Percentiles rank a stretch among this genome's conserved stretches.
Conservation (phyloP, 495 filamentous ascomycete species). For the Polyplosphaeria fusca region DNA sequence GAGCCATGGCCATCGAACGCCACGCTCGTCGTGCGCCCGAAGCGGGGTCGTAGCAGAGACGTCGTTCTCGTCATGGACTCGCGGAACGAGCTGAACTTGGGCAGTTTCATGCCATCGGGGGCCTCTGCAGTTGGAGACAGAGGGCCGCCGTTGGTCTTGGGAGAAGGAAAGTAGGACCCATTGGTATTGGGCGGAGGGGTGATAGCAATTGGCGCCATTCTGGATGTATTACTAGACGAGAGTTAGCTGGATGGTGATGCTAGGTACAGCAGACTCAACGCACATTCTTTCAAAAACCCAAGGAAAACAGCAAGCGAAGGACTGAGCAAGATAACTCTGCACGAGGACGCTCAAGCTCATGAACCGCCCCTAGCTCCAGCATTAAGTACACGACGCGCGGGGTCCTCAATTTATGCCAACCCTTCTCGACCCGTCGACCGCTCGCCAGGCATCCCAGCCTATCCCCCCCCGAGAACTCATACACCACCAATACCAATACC, state of each 20-base stretch:
- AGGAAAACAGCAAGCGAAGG: constrained; percentile 19
- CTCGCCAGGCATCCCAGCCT: no score
- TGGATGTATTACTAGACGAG: no score
- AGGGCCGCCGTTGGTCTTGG: constrained; percentile 1
- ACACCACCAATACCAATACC: no score
- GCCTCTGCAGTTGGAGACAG: no score
- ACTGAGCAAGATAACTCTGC: neutral
- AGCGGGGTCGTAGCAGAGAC: constrained; percentile 1
- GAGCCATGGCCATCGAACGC: constrained; percentile 20
- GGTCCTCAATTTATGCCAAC: no score
- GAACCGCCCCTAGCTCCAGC: neutral
- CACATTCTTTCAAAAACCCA: neutral
- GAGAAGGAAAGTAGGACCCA: constrained; percentile 2
- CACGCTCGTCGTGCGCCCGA: constrained; percentile 20
- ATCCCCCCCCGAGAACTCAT: no score
- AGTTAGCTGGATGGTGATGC: no score
- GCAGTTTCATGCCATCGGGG: constrained; percentile 3
- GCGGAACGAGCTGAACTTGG: constrained; percentile 14
- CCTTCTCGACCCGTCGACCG: no score
- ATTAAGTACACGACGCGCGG: constrained; percentile 14
- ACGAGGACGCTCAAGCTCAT: constrained; percentile 6
- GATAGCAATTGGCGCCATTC: constrained; percentile 11
- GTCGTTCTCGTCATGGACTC: constrained; percentile 11
- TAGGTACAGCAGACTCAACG: no score
- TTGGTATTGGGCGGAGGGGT: neutral